A percentile compares a stretch with the other conserved stretches of the same genome.
Conservation (phyloP, 2,329 filamentous ascomycete species). For the Exophiala oligosperma region DNA sequence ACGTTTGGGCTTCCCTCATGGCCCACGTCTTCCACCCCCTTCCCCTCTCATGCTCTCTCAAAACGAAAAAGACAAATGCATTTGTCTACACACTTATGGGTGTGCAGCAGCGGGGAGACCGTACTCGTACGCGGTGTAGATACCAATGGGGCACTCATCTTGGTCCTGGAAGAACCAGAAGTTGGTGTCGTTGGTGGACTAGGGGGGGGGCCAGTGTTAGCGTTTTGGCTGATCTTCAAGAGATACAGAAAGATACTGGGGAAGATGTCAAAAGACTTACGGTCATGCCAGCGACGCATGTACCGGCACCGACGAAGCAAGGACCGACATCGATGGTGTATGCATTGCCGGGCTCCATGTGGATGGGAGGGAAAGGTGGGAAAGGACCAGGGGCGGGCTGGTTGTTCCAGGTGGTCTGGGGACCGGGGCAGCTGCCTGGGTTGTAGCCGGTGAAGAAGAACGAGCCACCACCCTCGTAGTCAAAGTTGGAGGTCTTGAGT, state of each 20-base stretch:
- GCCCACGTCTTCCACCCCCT: no score
- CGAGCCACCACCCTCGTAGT: constrained; percentile 54
- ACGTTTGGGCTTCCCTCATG: no score
- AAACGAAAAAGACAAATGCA: no score
- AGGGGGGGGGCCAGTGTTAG: constrained; percentile 32
- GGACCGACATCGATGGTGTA: constrained; percentile 46
- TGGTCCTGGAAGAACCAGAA: constrained; percentile 66
- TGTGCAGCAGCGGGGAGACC: constrained; percentile 19
- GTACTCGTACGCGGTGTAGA: constrained; percentile 29
- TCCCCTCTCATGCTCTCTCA: neutral
- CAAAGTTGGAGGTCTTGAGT: constrained; percentile 61
- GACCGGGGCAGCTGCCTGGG: constrained; percentile 47
- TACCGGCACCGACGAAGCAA: constrained; percentile 30
- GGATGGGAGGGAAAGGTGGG: constrained; percentile 39
- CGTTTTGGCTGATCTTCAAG: constrained; percentile 54
- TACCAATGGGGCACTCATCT: constrained; percentile 41
- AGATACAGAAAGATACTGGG: constrained; percentile 28
- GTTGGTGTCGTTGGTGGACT: constrained; percentile 49
- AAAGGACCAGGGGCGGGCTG: constrained; percentile 48
- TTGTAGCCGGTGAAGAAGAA: constrained; percentile 52
- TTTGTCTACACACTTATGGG: neutral
- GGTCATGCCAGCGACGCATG: constrained; percentile 36
- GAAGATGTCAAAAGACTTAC: neutral
- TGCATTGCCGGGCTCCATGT: constrained; percentile 55
- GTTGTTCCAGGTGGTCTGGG: constrained; percentile 56